Percentiles rank a stretch among this genome's conserved stretches.
phyloP scores from a whole-genome alignment of 1,284 basidiomycete genomes.

The Trichosporon coremiiforme region DNA sequence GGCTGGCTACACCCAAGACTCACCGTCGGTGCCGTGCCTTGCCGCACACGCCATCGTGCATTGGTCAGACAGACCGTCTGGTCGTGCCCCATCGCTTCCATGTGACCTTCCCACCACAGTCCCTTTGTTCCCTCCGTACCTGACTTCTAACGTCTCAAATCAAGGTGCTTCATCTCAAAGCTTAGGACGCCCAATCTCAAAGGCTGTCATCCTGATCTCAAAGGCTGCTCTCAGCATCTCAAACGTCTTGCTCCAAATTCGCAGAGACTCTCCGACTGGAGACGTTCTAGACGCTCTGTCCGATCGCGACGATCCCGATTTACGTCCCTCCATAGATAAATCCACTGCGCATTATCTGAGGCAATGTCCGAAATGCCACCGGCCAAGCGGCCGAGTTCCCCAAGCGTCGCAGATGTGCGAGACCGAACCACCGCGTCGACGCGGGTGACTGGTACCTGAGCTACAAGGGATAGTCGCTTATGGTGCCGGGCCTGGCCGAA shows the following conservation, averaged over 20 bases:
- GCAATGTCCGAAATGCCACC: background rate
- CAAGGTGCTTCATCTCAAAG: background rate
- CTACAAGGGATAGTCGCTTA: background rate
- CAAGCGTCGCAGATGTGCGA: background rate
- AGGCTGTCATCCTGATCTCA: background rate
- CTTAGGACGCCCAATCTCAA: background rate
- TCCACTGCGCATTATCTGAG: background rate
- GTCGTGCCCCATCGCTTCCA: background rate
- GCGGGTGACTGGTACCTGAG: background rate
- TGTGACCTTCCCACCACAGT: background rate
- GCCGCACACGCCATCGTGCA: background rate
- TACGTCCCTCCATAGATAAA: background rate
- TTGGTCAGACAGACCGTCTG: background rate
- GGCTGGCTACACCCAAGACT: too few species aligned
- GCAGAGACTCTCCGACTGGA: background rate
- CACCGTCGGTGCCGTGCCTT: background rate
- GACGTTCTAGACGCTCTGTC: background rate
- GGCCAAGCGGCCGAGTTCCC: too few species aligned
- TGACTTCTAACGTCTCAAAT: background rate
- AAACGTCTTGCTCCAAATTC: background rate
- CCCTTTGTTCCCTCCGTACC: background rate
- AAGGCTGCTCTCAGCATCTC: background rate
- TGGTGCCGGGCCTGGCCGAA: background rate
- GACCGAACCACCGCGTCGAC: background rate
- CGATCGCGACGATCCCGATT: background rate